These are phyloP conservation scores for Triticum urartu DNA, from an alignment of 176 grass and related monocot genomes.

Conservation along the genomic window DNA sequence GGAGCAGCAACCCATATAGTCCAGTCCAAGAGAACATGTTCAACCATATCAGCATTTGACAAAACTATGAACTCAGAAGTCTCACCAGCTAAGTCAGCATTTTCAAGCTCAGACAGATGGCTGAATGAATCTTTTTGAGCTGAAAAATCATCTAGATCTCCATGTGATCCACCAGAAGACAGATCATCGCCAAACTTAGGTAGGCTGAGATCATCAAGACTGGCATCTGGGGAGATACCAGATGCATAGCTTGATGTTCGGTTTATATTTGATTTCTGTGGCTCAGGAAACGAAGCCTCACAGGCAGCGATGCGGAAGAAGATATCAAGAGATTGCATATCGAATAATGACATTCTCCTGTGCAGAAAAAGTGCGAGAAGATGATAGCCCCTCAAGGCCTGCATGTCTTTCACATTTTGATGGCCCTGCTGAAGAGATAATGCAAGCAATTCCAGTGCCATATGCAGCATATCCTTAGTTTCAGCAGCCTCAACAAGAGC, in stretches of 20 bases:
- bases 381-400: conserved; percentile 89
- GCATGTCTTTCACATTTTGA: conserved; percentile 94
- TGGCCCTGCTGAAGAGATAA: conserved; percentile 91
- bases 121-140: conserved; percentile 93
- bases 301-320: conserved; percentile 99
- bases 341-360: conserved; percentile 84
- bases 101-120: conserved; percentile 94
- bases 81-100: conserved; percentile 68
- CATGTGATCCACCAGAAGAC: conserved; percentile 91
- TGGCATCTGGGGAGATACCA: conserved; percentile 65
- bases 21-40: conserved; percentile 98
- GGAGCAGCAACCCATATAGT: conserved; percentile 94
- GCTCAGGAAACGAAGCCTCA: conserved; percentile 94
- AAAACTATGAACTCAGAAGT: conserved; percentile 93
- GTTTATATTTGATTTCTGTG: conserved; percentile 67
- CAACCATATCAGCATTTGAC: conserved; percentile 99
- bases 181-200: conserved; percentile 80
- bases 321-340: conserved; percentile 98
- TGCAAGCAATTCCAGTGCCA: conserved; percentile 89
- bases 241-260: conserved; percentile 63
- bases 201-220: conserved; percentile 84
- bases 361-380: conserved; percentile 93
- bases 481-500: conserved; percentile 92
- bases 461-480: conserved; percentile 91
- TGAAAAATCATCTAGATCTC: conserved; percentile 77